phyloP scores from a whole-genome alignment of 768 basidiomycete genomes.

The Gloeophyllum trabeum region DNA sequence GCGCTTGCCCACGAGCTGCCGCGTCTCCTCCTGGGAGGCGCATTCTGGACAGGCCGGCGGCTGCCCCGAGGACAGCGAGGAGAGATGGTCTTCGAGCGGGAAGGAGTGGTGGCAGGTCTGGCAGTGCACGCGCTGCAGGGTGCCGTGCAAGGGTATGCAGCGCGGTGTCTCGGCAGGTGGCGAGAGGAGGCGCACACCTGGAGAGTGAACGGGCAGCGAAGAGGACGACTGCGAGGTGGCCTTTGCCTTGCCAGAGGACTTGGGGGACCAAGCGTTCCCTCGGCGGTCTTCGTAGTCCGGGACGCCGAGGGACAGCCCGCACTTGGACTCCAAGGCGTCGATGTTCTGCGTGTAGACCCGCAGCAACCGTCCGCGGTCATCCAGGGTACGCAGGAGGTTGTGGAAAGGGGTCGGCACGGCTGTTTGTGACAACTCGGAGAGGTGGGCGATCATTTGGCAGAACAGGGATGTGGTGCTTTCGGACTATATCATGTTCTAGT shows the following conservation, averaged over 20 bases:
- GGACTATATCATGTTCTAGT: slow-evolving; percentile 30
- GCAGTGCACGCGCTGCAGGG: slow-evolving; percentile 70
- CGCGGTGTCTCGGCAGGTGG: slow-evolving; percentile 54
- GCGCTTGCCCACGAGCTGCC: slow-evolving; percentile 69
- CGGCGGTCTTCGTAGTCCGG: slow-evolving; percentile 55
- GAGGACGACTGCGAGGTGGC: slow-evolving; percentile 4
- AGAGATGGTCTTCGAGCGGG: slow-evolving; percentile 51
- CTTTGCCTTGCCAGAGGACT: slow-evolving; percentile 22
- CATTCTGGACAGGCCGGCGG: slow-evolving; percentile 78
- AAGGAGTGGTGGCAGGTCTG: slow-evolving; percentile 67
- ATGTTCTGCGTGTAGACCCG: slow-evolving; percentile 94
- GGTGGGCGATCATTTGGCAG: slow-evolving; percentile 82
- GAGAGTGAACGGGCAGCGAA: slow-evolving; percentile 6
- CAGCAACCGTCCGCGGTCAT: slow-evolving; percentile 65
- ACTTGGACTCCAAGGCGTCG: slow-evolving; percentile 78
- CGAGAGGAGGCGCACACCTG: slow-evolving; percentile 29
- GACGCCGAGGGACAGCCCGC: slow-evolving; percentile 81
- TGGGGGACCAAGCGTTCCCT: slow-evolving; percentile 36
- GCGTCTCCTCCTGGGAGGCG: slow-evolving; percentile 50
- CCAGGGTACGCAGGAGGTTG: slow-evolving; percentile 57
- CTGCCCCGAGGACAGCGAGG: slow-evolving; percentile 45
- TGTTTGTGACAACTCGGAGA: slow-evolving; percentile 60
- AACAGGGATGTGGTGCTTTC: slow-evolving; percentile 68
- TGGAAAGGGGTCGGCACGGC: slow-evolving; percentile 81
- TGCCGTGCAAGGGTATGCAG: slow-evolving; percentile 87